A percentile compares a stretch with the other conserved stretches of the same genome.
Conservation (phyloP, 768 basidiomycete genomes). For the Postia placenta region DNA sequence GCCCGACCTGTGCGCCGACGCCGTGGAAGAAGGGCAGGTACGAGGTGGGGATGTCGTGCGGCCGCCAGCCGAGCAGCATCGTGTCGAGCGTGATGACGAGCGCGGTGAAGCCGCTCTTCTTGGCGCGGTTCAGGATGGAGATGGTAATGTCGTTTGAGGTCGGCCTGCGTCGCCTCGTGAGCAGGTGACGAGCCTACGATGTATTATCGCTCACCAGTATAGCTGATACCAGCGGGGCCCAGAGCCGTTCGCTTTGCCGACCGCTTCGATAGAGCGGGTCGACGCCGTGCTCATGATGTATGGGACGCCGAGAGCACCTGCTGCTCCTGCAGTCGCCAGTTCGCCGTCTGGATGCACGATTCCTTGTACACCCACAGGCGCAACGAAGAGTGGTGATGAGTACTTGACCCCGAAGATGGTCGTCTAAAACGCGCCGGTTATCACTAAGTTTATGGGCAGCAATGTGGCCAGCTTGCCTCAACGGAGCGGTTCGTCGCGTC, state of each 20-base stretch:
- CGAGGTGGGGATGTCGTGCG: constrained; percentile 59
- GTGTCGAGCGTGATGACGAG: constrained; percentile 81
- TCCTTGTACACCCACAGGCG: constrained; percentile 75
- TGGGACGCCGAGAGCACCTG: constrained; percentile 53
- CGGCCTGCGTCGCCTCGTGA: constrained; percentile 44
- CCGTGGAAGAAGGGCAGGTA: constrained; percentile 68
- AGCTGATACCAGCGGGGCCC: constrained; percentile 77
- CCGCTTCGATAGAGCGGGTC: constrained; percentile 65
- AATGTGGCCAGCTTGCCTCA: constrained; percentile 37
- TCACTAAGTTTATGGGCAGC: background rate
- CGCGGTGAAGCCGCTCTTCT: constrained; percentile 57
- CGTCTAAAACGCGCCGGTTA: constrained; percentile 34
- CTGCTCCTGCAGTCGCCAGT: constrained; percentile 62
- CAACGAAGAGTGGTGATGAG: constrained; percentile 56
- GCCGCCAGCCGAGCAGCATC: constrained; percentile 68
- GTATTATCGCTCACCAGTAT: constrained; percentile 53
- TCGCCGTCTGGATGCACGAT: constrained; percentile 70
- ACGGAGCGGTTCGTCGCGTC: constrained; percentile 51
- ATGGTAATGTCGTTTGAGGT: constrained; percentile 49
- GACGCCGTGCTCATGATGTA: constrained; percentile 75
- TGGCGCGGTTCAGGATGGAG: constrained; percentile 62
- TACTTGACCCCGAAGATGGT: constrained; percentile 66
- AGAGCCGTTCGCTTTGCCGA: constrained; percentile 66
- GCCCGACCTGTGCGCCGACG: constrained; percentile 59
- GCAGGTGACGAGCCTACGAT: background rate